Conservation (phyloP, 805 yeast species). For the Candida xiaguanensis region DNA sequence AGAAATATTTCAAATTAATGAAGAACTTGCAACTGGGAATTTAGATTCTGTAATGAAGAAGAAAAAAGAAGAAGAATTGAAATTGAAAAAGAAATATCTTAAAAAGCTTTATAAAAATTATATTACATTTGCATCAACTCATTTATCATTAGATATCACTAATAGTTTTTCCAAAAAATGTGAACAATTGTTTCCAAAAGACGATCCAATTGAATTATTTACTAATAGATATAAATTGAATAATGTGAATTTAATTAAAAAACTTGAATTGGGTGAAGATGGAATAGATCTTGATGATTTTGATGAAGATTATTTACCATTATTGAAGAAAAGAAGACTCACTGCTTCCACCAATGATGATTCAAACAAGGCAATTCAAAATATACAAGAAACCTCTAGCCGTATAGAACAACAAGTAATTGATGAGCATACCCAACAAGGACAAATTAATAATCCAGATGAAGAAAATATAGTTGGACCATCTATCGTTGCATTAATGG, state of each 20-base stretch:
- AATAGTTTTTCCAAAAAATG: slow-evolving; percentile 64
- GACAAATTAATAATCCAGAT: slow-evolving; percentile 7
- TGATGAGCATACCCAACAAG: slow-evolving; percentile 3
- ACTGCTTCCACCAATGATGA: slow-evolving; percentile 5
- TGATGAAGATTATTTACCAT: slow-evolving; percentile 13
- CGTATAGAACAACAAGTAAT: slow-evolving; percentile 7
- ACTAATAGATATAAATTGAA: slow-evolving; percentile 38
- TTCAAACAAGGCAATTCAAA: slow-evolving; percentile 7
- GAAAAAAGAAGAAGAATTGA: slow-evolving; percentile 35
- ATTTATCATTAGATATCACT: slow-evolving; percentile 68
- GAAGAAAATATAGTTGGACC: slow-evolving; percentile 30
- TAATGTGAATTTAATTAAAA: slow-evolving; percentile 32
- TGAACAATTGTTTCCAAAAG: slow-evolving; percentile 61
- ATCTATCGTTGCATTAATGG: slow-evolving; percentile 41
- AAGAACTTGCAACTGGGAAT: slow-evolving; percentile 24
- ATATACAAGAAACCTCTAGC: slow-evolving; percentile 16
- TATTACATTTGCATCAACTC: slow-evolving; percentile 63
- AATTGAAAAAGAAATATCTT: slow-evolving; percentile 22
- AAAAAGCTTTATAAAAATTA: slow-evolving; percentile 41
- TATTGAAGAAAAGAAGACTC: slow-evolving; percentile 14
- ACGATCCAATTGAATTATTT: slow-evolving; percentile 37
- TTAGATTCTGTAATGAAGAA: slow-evolving; percentile 35
- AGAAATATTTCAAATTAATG: slow-evolving; percentile 24
- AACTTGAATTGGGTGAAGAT: slow-evolving; percentile 32
- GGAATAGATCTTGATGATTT: slow-evolving; percentile 12